Percentiles rank a stretch among this genome's conserved stretches.
These are phyloP conservation scores for Floccularia luteovirens DNA, from an alignment of 768 basidiomycete genomes.

Conservation along the genomic window DNA sequence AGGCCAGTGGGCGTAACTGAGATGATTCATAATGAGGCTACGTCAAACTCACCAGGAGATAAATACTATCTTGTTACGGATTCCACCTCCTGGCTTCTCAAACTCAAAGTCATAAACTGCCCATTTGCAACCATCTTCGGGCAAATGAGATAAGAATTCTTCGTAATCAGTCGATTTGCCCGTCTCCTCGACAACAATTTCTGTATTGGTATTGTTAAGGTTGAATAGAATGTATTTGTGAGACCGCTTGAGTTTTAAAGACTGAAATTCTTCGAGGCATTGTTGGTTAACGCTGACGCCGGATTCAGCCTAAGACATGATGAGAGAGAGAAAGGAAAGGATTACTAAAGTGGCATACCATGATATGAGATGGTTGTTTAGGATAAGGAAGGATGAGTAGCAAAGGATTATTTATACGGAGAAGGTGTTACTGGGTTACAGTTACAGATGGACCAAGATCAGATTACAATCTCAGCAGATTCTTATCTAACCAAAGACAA, in stretches of 20 bases:
- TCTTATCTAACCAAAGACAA: constrained; percentile 1
- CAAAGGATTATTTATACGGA: constrained; percentile 15
- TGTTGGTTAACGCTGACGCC: constrained; percentile 53
- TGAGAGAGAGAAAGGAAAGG: constrained; percentile 2
- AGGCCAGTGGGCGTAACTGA: neutral
- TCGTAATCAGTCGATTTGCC: constrained; percentile 52
- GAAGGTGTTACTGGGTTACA: constrained; percentile 11
- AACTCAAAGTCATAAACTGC: constrained; percentile 93
- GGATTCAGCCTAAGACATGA: constrained; percentile 40
- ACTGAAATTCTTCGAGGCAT: constrained; percentile 56
- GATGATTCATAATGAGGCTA: neutral
- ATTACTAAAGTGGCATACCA: constrained; percentile 14
- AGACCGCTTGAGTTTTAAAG: constrained; percentile 72
- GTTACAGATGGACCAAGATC: too few relatives aligned
- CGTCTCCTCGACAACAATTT: constrained; percentile 73
- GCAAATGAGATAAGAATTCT: constrained; percentile 65
- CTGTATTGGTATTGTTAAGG: constrained; percentile 51
- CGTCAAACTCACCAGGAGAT: constrained; percentile 66
- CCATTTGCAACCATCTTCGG: constrained; percentile 72
- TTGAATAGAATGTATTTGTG: constrained; percentile 79
- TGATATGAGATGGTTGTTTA: constrained; percentile 12
- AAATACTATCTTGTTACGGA: constrained; percentile 84
- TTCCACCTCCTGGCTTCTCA: constrained; percentile 63
- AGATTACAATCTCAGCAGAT: constrained; percentile 9
- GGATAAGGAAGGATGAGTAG: constrained; percentile 17